These are phyloP conservation scores for Naegleria fowleri DNA, from an alignment of 208 protist species.

Conservation along the genomic window DNA sequence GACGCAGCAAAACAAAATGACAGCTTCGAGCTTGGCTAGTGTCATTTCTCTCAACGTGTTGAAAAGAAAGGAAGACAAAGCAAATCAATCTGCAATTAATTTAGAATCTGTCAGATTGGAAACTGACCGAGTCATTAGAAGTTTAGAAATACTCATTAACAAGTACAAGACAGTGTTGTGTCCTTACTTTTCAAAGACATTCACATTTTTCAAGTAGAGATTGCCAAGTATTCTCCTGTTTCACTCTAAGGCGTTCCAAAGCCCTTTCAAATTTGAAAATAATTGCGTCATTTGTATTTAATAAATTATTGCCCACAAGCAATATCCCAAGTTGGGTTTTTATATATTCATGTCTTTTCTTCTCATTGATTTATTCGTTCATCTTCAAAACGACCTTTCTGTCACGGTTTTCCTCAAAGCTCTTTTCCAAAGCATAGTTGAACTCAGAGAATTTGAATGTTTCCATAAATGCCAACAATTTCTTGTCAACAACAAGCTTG, in stretches of 20 bases:
- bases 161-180: background rate
- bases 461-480: background rate
- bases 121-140: background rate
- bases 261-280: too few relatives aligned
- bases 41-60: background rate
- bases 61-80: background rate
- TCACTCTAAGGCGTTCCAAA: too few relatives aligned
- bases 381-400: slow-evolving; percentile 13
- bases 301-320: background rate
- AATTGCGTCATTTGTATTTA: too few relatives aligned
- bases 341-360: background rate
- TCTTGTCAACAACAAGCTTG: background rate
- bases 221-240: too few relatives aligned
- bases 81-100: background rate
- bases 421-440: background rate
- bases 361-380: background rate
- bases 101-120: background rate
- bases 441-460: background rate
- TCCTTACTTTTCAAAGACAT: background rate
- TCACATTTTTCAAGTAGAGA: background rate
- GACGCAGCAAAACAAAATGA: background rate
- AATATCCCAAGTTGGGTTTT: background rate
- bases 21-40: background rate
- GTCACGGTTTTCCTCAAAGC: background rate
- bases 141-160: background rate